Percentiles rank a stretch among this genome's conserved stretches.
Conservation (phyloP, 2,329 filamentous ascomycete genomes). For the Apiospora arundinis region DNA sequence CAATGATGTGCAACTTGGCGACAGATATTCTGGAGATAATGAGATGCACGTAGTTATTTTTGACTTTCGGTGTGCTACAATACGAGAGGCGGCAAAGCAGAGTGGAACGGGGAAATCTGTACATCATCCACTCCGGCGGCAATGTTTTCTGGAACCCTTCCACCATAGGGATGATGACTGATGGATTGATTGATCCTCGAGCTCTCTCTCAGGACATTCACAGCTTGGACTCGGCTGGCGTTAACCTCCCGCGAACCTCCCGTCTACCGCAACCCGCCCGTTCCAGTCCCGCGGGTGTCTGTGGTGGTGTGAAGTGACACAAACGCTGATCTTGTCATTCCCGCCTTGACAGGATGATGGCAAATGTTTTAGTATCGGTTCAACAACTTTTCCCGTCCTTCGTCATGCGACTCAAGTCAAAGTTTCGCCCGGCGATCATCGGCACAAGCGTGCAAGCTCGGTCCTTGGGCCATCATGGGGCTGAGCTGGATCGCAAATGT, state of each 20-base stretch:
- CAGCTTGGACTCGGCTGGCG: slow-evolving; percentile 54
- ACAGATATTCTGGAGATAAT: neutral
- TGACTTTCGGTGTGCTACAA: neutral
- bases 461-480: neutral
- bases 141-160: neutral
- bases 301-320: neutral
- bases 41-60: neutral
- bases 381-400: neutral
- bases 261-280: slow-evolving; percentile 32
- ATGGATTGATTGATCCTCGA: slow-evolving; percentile 39
- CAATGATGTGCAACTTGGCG: neutral
- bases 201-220: neutral
- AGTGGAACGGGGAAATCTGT: neutral
- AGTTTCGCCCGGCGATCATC: neutral
- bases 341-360: neutral
- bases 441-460: neutral
- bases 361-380: neutral
- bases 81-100: neutral
- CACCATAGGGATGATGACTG: neutral
- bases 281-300: neutral
- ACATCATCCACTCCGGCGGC: neutral
- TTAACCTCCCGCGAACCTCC: slow-evolving; percentile 70
- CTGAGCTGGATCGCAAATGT: neutral
- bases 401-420: neutral
- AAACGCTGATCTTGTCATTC: neutral